These are phyloP conservation scores for Usnea hakonensis DNA, from an alignment of 495 filamentous ascomycete species.

Conservation along the genomic window DNA sequence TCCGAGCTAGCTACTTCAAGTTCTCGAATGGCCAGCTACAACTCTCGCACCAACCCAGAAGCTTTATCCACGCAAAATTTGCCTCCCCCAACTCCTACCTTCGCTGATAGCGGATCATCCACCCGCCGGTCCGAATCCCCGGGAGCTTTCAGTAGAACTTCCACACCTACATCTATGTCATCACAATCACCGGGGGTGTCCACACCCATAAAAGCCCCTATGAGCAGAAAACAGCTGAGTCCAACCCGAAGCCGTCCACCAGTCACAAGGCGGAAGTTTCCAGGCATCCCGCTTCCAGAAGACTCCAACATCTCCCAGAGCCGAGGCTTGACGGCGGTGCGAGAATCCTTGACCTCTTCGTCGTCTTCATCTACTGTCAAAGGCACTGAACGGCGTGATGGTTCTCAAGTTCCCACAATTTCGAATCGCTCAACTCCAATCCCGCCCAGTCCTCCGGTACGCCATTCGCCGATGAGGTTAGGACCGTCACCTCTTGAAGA, in stretches of 20 bases:
- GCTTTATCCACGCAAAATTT: slow-evolving; percentile 34
- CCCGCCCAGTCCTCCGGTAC: slow-evolving; percentile 53
- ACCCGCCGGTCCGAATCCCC: slow-evolving; percentile 90
- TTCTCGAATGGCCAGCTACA: slow-evolving; percentile 25
- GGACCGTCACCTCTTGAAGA: slow-evolving; percentile 21
- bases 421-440: slow-evolving; percentile 32
- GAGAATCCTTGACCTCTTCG: slow-evolving; percentile 56
- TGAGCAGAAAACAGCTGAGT: slow-evolving; percentile 53
- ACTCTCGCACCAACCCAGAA: slow-evolving; percentile 14
- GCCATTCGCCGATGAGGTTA: slow-evolving; percentile 55
- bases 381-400: slow-evolving; percentile 30
- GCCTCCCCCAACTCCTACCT: slow-evolving; percentile 57
- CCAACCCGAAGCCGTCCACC: slow-evolving; percentile 61
- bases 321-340: slow-evolving; percentile 54
- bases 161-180: slow-evolving; percentile 91
- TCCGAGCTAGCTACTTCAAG: slow-evolving; percentile 25
- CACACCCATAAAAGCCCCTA: slow-evolving; percentile 48
- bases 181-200: slow-evolving; percentile 86
- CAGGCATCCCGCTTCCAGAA: slow-evolving; percentile 45
- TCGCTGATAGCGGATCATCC: slow-evolving; percentile 76
- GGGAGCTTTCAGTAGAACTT: slow-evolving; percentile 79
- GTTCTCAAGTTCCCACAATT: slow-evolving; percentile 18
- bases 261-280: slow-evolving; percentile 51
- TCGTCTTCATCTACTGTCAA: slow-evolving; percentile 51
- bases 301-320: slow-evolving; percentile 40